Base-by-base conservation (phyloP, 257 asterid genomes). In the Fraxinus pennsylvanica region DNA sequence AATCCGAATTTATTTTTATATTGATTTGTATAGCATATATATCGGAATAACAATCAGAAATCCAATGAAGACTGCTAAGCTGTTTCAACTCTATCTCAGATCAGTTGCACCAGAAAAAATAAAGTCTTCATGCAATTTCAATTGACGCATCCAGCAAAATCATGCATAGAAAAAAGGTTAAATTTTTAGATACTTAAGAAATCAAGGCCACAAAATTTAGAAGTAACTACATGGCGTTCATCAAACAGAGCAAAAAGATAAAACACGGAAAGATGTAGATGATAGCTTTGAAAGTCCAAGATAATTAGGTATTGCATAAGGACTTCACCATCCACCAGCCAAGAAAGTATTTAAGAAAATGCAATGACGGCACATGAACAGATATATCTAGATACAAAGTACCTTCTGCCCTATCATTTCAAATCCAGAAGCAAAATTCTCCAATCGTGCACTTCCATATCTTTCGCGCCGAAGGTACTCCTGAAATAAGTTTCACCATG, bases 381-480 rank as follows among this genome's bases (percentile, higher is more conserved):
- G 67, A 61, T 57, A 50, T 39, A 72, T 10, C 8, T 22, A 63
- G 81, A 39, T 47, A 25, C 9, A 65, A 33, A 50, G 6, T 89
- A 96, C 99, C 99, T 96, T 96, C 84, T 92, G 96, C 77, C 96
- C 94, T 81, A 96, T 93, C 87, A 93, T 84, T 88, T 94, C 97
- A 82, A 96, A 96, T 75, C 97, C 99, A 6, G 97, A 87, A 78
- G 98, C 96, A 85, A 96, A 96, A 83, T 88, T 90, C 84, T 92
- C 98, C 88, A 96, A 81, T 75, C 91, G 97, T 80, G 99, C 99
- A 84, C 96, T 86, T 80, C 97, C 97, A 69, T 89, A 83, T 88
- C 96, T 91, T 81, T 96, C 99, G 67, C 97, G 91, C 87, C 89
- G 98, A 86, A 96, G 97, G 82, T 92, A 96, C 78, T 96, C 99